Evolutionary conservation across 2,329 filamentous ascomycete species (phyloP).

Genomic region (Stromatinia cepivora): DNA sequence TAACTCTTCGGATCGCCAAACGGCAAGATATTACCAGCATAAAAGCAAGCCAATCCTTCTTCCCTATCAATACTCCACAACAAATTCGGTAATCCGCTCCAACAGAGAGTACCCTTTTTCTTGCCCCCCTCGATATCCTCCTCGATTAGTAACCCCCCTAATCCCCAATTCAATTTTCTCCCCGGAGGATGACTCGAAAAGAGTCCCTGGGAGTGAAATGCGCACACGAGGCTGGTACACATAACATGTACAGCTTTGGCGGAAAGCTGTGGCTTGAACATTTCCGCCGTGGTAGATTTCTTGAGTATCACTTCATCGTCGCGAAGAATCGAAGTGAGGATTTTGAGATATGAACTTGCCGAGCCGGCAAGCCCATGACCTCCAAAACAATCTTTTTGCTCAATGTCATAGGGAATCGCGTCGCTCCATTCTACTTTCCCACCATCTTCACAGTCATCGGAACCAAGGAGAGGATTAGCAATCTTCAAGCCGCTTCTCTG

Average conservation of each 20-base stretch:
- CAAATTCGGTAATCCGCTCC: constrained; percentile 49
- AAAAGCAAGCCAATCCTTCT: constrained; percentile 45
- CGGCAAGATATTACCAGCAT: constrained; percentile 47
- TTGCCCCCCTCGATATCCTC: constrained; percentile 41
- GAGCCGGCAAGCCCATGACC: constrained; percentile 18
- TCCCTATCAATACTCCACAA: constrained; percentile 47
- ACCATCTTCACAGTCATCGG: neutral
- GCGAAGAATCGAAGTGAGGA: neutral
- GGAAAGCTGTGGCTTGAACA: constrained; percentile 27
- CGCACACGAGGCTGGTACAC: constrained; percentile 12
- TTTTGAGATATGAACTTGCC: constrained; percentile 8
- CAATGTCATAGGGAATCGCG: neutral
- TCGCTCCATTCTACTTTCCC: constrained; percentile 1
- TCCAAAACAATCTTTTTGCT: constrained; percentile 14
- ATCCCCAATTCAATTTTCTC: neutral
- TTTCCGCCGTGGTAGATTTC: neutral
- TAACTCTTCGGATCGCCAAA: constrained; percentile 44
- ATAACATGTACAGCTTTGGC: constrained; percentile 30
- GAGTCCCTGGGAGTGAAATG: constrained; percentile 32
- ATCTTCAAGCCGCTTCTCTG: neutral
- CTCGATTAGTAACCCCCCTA: constrained; percentile 5
- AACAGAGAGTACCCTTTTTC: constrained; percentile 45
- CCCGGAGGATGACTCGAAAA: constrained; percentile 26
- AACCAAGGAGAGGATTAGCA: neutral
- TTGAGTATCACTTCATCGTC: constrained; percentile 11